Conservation (phyloP, 495 filamentous ascomycete species). For the Trypethelium eluteriae region DNA sequence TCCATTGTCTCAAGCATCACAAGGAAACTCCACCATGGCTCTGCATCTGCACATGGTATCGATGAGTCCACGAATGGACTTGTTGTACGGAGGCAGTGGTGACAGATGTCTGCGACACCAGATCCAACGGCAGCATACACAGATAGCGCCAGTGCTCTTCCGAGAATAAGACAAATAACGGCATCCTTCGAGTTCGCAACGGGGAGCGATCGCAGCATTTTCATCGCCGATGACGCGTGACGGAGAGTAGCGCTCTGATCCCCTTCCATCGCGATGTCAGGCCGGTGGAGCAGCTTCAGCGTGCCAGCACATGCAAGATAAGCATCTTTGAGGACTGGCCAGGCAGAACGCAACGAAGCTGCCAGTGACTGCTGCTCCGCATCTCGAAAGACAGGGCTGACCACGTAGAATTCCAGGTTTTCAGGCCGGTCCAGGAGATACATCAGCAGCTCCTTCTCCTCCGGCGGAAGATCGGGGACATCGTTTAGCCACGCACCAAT, state of each 20-base stretch:
- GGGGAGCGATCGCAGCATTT: constrained; percentile 20
- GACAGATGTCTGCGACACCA: constrained; percentile 23
- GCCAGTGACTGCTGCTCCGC: constrained; percentile 20
- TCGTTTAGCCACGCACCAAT: constrained; percentile 11
- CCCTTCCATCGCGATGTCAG: constrained; percentile 14
- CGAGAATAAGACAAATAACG: constrained; percentile 23
- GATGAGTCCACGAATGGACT: constrained; percentile 19
- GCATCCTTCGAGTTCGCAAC: constrained; percentile 21
- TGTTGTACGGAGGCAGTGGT: constrained; percentile 22
- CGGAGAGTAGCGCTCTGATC: constrained; percentile 19
- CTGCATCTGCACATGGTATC: constrained; percentile 10
- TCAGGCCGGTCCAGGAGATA: constrained; percentile 19
- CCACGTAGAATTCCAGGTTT: constrained; percentile 21
- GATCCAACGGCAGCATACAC: constrained; percentile 17
- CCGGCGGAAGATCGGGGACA: constrained; percentile 1
- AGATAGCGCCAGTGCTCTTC: constrained; percentile 22
- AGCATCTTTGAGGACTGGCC: constrained; percentile 22
- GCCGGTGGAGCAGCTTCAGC: constrained; percentile 16
- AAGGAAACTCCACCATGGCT: constrained; percentile 21
- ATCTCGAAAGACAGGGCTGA: constrained; percentile 24
- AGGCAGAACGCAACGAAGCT: constrained; percentile 19
- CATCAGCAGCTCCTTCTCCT: constrained; percentile 21
- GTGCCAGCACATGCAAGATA: constrained; percentile 25
- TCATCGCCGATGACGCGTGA: constrained; percentile 22
- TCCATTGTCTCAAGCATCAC: constrained; percentile 24